These are phyloP conservation scores for Capronia epimyces DNA, from an alignment of 2,329 filamentous ascomycete genomes.

Conservation along the genomic window DNA sequence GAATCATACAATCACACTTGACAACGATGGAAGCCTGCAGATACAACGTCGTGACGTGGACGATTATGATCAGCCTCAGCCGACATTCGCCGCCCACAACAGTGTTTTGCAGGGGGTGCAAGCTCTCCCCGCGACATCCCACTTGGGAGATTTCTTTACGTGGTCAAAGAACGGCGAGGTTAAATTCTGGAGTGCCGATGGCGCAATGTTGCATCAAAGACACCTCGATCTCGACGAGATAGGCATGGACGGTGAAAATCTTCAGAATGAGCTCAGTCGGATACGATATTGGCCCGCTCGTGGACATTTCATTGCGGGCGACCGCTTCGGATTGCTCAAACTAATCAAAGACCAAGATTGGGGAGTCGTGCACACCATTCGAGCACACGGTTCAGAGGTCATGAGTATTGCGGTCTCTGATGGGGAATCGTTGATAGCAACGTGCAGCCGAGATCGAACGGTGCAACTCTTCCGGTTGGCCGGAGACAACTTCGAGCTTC, in stretches of 20 bases:
- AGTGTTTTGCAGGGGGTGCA: conserved; percentile 65
- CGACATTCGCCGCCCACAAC: conserved; percentile 51
- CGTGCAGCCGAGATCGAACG: conserved; percentile 82
- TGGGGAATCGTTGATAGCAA: conserved; percentile 64
- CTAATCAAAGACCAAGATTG: conserved; percentile 45
- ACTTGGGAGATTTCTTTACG: conserved; percentile 70
- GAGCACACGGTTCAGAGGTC: conserved; percentile 81
- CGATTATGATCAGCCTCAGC: conserved; percentile 31
- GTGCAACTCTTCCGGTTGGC: conserved; percentile 74
- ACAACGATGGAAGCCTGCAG: conserved; percentile 69
- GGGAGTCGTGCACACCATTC: conserved; percentile 62
- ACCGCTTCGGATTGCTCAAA: conserved; percentile 74
- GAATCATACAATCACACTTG: conserved; percentile 66
- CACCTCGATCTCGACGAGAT: conserved; percentile 64
- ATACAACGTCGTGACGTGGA: conserved; percentile 42
- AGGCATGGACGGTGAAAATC: conserved; percentile 40
- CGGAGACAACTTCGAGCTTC: conserved; percentile 61
- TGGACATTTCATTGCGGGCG: conserved; percentile 70
- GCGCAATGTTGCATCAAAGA: conserved; percentile 60
- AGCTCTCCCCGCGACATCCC: conserved; percentile 56
- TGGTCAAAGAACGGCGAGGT: conserved; percentile 80
- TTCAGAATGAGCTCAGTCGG: conserved; percentile 54
- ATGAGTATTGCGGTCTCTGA: conserved; percentile 70
- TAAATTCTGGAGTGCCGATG: conserved; percentile 74
- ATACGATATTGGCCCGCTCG: conserved; percentile 57